Evolutionary conservation across 1,284 basidiomycete species (phyloP), one percentile per base, ranked within the genome.

Genomic region (Cutaneotrichosporon sp.): DNA sequence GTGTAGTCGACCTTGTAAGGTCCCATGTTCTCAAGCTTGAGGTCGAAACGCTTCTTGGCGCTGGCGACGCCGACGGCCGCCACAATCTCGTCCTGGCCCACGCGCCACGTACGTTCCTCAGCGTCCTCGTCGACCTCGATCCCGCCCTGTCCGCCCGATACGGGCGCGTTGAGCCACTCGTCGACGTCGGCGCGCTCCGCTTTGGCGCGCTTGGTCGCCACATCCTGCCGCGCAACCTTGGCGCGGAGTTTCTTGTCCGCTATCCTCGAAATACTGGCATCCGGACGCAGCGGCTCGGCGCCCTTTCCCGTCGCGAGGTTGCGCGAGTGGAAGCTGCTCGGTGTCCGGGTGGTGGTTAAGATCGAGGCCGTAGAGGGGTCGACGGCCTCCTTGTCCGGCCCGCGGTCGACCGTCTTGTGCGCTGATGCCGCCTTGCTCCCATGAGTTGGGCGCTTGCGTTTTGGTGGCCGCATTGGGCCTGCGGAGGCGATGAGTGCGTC

Each of bases 41-140:
- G 87, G 76, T 94, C 91, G 72, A 87, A 89, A 57, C 89, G 82
- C 51, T 93, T 92, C 62, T 81, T 85, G 2, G 88, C 87, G 3
- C 88, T 88, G 67, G 90, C 90, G 60, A 86, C 82, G 0, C 92
- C 92, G 0, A 91, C 88, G 10, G 83, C 84, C 1, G 84, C 75
- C 13, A 82, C 82, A 68, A 98, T 90, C 70, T 96, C 91, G 10
- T 84, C 82, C 81, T 99, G 96, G 0, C 86, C 85, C 6, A 95
- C 85, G 62, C 90, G 85, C 91, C 93, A 97, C 5, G 96, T 97
- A 70, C 87, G 82, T 75, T 98, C 96, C 6, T 77, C 79, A 30
- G 53, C 58, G 14, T 73, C 75, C 52, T 74, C 71, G 61, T 81
- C 79, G 30, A 80, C 79, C 62, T 80, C 77, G 32, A 80, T 80